A percentile compares a stretch with the other conserved stretches of the same genome.
phyloP scores from a whole-genome alignment of 1,284 basidiomycete species.

The Trametes polyzona region DNA sequence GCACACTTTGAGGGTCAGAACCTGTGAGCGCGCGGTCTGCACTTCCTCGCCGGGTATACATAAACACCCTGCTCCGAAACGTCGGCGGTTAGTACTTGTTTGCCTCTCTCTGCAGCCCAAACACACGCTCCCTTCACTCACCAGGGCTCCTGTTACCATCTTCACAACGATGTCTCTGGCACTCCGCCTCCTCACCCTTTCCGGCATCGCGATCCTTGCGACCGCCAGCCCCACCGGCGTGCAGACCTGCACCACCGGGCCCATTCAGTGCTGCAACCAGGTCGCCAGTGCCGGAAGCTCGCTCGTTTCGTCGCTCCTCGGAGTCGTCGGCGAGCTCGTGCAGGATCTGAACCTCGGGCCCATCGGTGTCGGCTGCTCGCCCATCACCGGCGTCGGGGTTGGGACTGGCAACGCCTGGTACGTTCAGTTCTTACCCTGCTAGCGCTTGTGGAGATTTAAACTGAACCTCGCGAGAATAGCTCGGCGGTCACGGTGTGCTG shows the following conservation, averaged over 20 bases:
- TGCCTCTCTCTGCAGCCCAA: too few species aligned
- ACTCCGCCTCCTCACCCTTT: conserved; percentile 10
- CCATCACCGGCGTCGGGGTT: conserved; percentile 26
- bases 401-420: conserved; percentile 25
- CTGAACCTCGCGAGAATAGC: not conserved
- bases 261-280: conserved; percentile 10
- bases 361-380: conserved; percentile 32
- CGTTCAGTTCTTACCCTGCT: not conserved
- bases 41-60: too few species aligned
- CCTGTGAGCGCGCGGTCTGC: too few species aligned
- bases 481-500: conserved; percentile 4
- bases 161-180: not conserved
- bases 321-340: conserved; percentile 25
- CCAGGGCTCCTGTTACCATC: not conserved
- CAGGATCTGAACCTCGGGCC: conserved; percentile 22
- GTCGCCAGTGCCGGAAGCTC: not conserved
- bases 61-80: too few species aligned
- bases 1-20: too few species aligned
- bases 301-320: conserved; percentile 15
- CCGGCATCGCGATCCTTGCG: conserved; percentile 7
- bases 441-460: not conserved
- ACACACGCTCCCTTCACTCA: too few species aligned
- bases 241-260: not conserved
- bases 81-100: too few species aligned
- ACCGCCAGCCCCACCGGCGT: conserved; percentile 6